These are phyloP conservation scores for Amanita rimosa DNA, from an alignment of 768 basidiomycete species.

Conservation along the genomic window DNA sequence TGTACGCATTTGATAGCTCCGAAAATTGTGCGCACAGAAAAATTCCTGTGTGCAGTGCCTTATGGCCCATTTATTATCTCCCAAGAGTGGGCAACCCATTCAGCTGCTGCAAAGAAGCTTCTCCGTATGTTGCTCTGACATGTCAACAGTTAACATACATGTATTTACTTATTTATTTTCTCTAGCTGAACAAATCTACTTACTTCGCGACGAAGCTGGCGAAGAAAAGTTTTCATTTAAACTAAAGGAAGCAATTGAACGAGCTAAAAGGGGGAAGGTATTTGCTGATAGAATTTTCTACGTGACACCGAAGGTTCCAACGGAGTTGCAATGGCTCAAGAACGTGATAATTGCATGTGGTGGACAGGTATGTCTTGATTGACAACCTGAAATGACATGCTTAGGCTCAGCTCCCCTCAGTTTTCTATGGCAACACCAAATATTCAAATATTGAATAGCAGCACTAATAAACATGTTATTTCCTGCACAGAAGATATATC, in stretches of 20 bases:
- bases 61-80: slow-evolving; percentile 50
- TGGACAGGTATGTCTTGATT: slow-evolving; percentile 45
- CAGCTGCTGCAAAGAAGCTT: slow-evolving; percentile 41
- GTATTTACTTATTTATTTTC: slow-evolving; percentile 2
- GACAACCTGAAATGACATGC: not conserved
- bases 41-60: slow-evolving; percentile 73
- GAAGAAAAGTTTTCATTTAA: slow-evolving; percentile 63
- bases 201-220: slow-evolving; percentile 45
- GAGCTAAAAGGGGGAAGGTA: slow-evolving; percentile 45
- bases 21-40: slow-evolving; percentile 71
- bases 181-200: slow-evolving; percentile 52
- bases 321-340: slow-evolving; percentile 52
- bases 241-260: slow-evolving; percentile 44
- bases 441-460: slow-evolving; percentile 38
- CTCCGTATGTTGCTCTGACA: slow-evolving; percentile 39
- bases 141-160: not conserved
- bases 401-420: slow-evolving; percentile 14
- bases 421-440: slow-evolving; percentile 40
- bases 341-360: slow-evolving; percentile 61
- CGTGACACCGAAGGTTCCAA: slow-evolving; percentile 51
- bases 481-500: slow-evolving; percentile 53
- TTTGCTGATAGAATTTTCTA: slow-evolving; percentile 65
- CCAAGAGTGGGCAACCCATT: slow-evolving; percentile 57
- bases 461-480: slow-evolving; percentile 45
- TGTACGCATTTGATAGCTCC: slow-evolving; percentile 75